Base-by-base conservation (phyloP, 129 eudicot genomes). In the Helianthus tuberosus region DNA sequence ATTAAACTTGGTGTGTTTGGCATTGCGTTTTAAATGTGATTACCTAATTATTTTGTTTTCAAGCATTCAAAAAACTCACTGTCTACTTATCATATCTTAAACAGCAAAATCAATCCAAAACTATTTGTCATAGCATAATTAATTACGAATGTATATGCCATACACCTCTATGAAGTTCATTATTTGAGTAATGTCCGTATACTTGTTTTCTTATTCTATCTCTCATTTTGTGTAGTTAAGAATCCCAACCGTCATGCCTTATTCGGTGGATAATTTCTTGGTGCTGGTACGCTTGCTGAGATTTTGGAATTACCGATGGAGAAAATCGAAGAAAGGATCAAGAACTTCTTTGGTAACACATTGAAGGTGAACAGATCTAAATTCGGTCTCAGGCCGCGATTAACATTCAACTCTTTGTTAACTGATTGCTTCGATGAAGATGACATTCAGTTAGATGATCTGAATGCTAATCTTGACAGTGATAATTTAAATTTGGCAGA, bases 251-350 rank as follows among this genome's bases (percentile, higher is more conserved):
- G 51, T 71, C 53, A 65, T 62, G 54, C 76, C 63, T 44, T 86
- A 77, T 79, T 84, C 20, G 73, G 74, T 7, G 90, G 75, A 64
- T 81, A 84, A 58, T 81, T 41, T 78, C 72, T 50, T 55, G 96
- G 92, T 32, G 96, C 90, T 11, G 85, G 81, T 65, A 87, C 79
- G 75, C 92, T 89, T 50, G 84, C 84, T 17, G 73, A 60, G 32
- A 58, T 89, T 68, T 82, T 89, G 52, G 51, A 44, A 17, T 73
- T 50, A 51, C 87, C 89, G 3, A 80, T 23, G 16, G 92, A 78
- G 11, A 23, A 61, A 38, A 39, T 87, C 64, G 69, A 68, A 23
- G 72, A 57, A 6, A 90, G 76, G 81, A 78, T 87, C 57, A 49
- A 65, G 72, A 55, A 76, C 3, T 89, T 89, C 48, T 89, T 87